A percentile compares a stretch with the other conserved stretches of the same genome.
These are phyloP conservation scores for Orbilia oligospora DNA, from an alignment of 2,329 filamentous ascomycete genomes.

Conservation along the genomic window DNA sequence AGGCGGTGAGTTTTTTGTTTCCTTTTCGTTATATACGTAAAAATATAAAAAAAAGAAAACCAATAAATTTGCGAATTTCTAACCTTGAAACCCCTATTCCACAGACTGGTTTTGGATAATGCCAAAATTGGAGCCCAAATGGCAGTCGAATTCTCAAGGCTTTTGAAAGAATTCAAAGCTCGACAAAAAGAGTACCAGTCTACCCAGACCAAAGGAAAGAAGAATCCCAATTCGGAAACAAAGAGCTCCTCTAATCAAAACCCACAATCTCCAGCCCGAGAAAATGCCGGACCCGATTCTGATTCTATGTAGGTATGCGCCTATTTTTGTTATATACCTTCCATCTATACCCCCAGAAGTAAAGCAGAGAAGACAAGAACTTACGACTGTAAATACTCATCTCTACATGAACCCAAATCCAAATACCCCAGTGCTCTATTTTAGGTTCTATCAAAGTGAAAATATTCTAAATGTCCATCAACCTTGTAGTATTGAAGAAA, in stretches of 20 bases:
- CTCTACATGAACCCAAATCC: not conserved
- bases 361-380: not conserved
- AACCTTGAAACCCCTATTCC: not conserved
- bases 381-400: constrained; percentile 1
- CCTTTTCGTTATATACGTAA: too few species aligned
- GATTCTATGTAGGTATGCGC: constrained; percentile 28
- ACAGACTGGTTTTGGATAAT: constrained; percentile 75
- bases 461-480: constrained; percentile 4
- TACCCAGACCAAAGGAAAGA: not conserved
- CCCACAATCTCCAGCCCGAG: too few species aligned
- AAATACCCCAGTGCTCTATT: not conserved
- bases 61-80: not conserved
- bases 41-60: too few species aligned
- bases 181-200: too few species aligned
- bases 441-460: not conserved
- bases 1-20: constrained; percentile 68
- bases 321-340: not conserved
- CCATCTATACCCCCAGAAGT: not conserved
- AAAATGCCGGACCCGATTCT: not conserved
- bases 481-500: not conserved
- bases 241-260: not conserved
- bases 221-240: not conserved
- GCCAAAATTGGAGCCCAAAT: constrained; percentile 76
- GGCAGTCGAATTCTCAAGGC: constrained; percentile 72
- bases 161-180: not conserved